These are phyloP conservation scores for Hypoxylon sp. DNA, from an alignment of 2,329 filamentous ascomycete species.

Conservation along the genomic window DNA sequence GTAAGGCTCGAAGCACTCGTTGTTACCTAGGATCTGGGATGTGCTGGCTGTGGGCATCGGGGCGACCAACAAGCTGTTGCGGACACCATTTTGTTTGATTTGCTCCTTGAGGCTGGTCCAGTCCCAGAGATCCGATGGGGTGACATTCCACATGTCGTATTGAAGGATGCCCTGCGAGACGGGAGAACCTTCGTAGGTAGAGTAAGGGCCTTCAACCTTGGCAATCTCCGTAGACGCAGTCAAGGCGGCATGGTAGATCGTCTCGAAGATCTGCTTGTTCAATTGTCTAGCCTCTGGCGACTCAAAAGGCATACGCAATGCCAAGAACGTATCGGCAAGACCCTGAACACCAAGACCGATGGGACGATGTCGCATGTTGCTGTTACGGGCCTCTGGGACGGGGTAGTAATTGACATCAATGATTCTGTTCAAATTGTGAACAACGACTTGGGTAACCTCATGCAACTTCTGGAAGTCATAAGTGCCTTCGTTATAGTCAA, in stretches of 20 bases:
- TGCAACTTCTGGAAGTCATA: constrained; percentile 99
- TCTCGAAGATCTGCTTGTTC: constrained; percentile 99
- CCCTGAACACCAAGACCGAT: constrained; percentile 98
- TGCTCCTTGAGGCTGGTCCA: constrained; percentile 91
- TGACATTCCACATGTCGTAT: constrained; percentile 99
- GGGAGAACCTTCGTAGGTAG: constrained; percentile 92
- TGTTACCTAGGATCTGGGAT: constrained; percentile 98
- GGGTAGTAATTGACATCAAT: constrained; percentile 99
- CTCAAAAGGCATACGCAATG: constrained; percentile 96
- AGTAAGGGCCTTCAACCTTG: constrained; percentile 85
- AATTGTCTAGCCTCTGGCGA: constrained; percentile 93
- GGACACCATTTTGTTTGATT: constrained; percentile 92
- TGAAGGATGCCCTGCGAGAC: constrained; percentile 96
- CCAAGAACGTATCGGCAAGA: constrained; percentile 97
- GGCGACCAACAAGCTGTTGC: constrained; percentile 94
- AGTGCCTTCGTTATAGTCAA: constrained; percentile 85
- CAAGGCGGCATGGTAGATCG: constrained; percentile 96
- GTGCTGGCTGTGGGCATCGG: constrained; percentile 99
- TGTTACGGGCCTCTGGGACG: constrained; percentile 92
- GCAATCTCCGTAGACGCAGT: constrained; percentile 91
- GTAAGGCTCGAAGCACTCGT: constrained; percentile 99
- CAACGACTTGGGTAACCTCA: constrained; percentile 91
- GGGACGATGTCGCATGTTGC: constrained; percentile 96
- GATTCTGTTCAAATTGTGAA: constrained; percentile 97
- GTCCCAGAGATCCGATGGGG: constrained; percentile 95